Conservation (phyloP, 805 yeast genomes). For the Monosporozyma aquatica region DNA sequence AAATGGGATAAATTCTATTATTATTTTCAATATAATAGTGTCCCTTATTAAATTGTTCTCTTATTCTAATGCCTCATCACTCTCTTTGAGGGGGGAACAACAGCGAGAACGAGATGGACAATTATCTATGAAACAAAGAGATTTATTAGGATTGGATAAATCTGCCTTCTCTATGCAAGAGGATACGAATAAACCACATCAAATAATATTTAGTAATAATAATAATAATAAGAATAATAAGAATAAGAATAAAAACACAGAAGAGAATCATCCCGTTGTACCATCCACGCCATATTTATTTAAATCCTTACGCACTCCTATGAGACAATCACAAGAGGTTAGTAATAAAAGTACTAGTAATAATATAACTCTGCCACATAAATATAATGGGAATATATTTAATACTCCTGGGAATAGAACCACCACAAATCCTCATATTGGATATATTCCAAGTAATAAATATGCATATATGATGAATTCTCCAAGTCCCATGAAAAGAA, state of each 20-base stretch:
- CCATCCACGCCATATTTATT: constrained; percentile 22
- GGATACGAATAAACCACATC: constrained; percentile 19
- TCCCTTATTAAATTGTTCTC: constrained; percentile 27
- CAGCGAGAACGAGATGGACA: too few species aligned
- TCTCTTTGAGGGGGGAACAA: too few species aligned
- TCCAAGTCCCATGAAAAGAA: constrained; percentile 23
- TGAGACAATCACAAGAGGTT: constrained; percentile 8
- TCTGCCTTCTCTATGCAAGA: too few species aligned
- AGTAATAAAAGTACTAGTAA: constrained; percentile 1
- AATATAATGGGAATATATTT: not conserved
- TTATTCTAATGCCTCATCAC: too few species aligned
- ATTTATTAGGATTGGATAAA: constrained; percentile 30
- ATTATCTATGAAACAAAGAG: constrained; percentile 27
- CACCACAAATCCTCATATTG: constrained; percentile 7
- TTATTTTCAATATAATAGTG: constrained; percentile 25
- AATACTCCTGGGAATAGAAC: not conserved
- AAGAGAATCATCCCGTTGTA: too few species aligned
- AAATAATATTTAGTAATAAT: constrained; percentile 6
- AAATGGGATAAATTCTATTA: constrained; percentile 17
- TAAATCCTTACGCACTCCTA: constrained; percentile 23
- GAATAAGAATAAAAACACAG: not conserved
- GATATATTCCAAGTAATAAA: constrained; percentile 30
- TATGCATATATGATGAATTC: constrained; percentile 30
- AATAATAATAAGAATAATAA: not conserved
- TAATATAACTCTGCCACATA: constrained; percentile 11